Evolutionary conservation across 2,329 filamentous ascomycete species (phyloP), one percentile per base, ranked within the genome.

Genomic region (Capronia coronata): DNA sequence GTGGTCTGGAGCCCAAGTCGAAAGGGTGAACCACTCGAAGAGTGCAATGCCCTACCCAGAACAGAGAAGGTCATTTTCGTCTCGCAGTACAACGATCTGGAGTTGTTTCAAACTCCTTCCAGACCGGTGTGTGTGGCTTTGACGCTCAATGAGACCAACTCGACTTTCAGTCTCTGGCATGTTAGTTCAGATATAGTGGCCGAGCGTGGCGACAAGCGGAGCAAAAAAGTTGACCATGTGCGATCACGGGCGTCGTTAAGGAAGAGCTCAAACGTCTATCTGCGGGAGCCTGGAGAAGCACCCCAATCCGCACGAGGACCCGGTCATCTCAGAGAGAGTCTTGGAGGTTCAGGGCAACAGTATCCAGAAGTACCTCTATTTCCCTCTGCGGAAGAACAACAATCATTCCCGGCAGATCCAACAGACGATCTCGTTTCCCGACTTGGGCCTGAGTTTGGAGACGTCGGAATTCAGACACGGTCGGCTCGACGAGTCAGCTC

Each of bases 401-500:
- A 63, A 76, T 73, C 57, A 71, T 79, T 75, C 59, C 64, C 68
- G 53, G 57, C 67, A 35, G 82, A 86, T 56, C 64, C 68, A 54
- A 57, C 67, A 35, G 82, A 86, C 56, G 73, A 76, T 51, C 72
- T 87, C 37, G 84, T 83, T 2, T 77, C 84, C 2, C 80, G 84
- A 1, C 68, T 91, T n/a, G 85, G 86, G 48, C 78, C 85, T 35
- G 84, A 88, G 49, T 74, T 77, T 51, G 72, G 69, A 18, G 69
- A 75, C 48, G 71, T 76, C 25, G 73, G 76, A 22, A 74, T 76
- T 40, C 75, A 76, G 14, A 68, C 68, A n/a, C 77, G 76, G 55
- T 76, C 79, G 37, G 80, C 79, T n/a, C 81, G 93, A 37, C 80
- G 93, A 43, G 85, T 97, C 21, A 98, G 93, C 70, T 97, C 91